Evolutionary conservation across 805 yeast species (phyloP), one percentile per base, ranked within the genome.

Genomic region (Kuraishia molischiana): DNA sequence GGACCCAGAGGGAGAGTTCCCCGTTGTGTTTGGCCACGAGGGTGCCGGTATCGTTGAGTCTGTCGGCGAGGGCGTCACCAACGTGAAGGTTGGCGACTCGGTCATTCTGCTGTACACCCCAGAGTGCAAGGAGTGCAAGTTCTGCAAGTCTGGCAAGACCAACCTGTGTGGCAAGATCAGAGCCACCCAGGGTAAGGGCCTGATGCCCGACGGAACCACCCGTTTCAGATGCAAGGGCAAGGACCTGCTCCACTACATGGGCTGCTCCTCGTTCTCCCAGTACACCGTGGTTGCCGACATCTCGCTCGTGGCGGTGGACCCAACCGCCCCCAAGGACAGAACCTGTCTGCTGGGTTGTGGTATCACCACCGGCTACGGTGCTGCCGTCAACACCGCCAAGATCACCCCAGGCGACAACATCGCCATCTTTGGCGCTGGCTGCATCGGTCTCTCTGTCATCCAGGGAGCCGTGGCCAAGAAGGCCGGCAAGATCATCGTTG

Each of bases 271-370:
- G 21, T 92, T 92, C 64, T 79, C 96, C 29, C 95, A 92, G 67
- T 92, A 92, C 62, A 90, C 99, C 11, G 99, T 92, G 40, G 95
- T 92, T 32, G 95, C 97, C 32, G 97, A 92, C 59, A 92, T 92
- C 41, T 87, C 97, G 10, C 85, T 92, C 34, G 98, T 89, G 41
- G 92, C 95, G 14, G 85, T 92, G 47, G 78, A 86, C 59, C 79
- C 81, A 41, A 62, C 74, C 47, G 97, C 95, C 42, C 83, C 85
- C 44, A 70, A 79, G 58, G 95, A 85, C 55, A 77, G 81, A 56
- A 83, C 89, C 29, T 87, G 97, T 68, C 66, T 94, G 60, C 74
- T 94, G 52, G 99, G 98, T 37, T 92, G 98, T 62, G 98, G 98
- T 69, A 85, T 92, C 53, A 92, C 98, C 38, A 92, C 98, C 38